phyloP scores from a whole-genome alignment of 192 early-diverging fungal species.

The Coemansia sp. region DNA sequence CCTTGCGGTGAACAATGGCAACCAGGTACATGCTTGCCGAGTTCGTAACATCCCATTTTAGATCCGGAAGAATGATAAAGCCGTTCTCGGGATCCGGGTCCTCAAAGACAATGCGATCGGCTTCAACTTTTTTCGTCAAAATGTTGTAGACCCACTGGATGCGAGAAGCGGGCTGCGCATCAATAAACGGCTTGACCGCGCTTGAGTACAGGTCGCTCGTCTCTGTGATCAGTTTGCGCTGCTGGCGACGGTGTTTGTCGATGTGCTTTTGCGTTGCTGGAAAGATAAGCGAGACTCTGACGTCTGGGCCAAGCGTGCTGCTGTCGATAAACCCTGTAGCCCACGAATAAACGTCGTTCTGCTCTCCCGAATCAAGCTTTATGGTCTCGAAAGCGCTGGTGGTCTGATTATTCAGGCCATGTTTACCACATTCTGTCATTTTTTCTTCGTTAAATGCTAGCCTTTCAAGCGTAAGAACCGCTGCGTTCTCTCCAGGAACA shows the following conservation, averaged over 20 bases:
- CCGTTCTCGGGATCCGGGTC: conserved; percentile 60
- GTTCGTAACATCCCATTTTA: conserved; percentile 72
- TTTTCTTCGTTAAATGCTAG: conserved; percentile 13
- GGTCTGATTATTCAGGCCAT: background rate
- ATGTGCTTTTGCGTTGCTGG: conserved; percentile 72
- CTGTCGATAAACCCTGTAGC: conserved; percentile 48
- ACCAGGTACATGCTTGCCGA: conserved; percentile 65
- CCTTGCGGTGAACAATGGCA: conserved; percentile 58
- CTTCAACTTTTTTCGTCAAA: conserved; percentile 60
- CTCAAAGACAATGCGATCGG: conserved; percentile 63
- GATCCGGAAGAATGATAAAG: conserved; percentile 75
- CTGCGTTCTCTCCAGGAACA: conserved; percentile 21
- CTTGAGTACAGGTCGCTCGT: conserved; percentile 60
- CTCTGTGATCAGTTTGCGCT: conserved; percentile 60
- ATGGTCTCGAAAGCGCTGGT: background rate
- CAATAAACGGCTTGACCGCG: conserved; percentile 61
- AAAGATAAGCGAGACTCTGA: conserved; percentile 60
- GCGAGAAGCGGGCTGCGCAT: conserved; percentile 56
- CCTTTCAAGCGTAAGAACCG: conserved; percentile 37
- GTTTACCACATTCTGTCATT: background rate
- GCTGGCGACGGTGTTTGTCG: conserved; percentile 65
- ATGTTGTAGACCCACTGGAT: conserved; percentile 82
- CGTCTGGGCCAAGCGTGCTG: conserved; percentile 48
- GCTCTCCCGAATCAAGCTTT: conserved; percentile 38
- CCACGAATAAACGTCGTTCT: conserved; percentile 72